Conservation (phyloP, 2,329 filamentous ascomycete genomes). For the Gyromitra esculenta region DNA sequence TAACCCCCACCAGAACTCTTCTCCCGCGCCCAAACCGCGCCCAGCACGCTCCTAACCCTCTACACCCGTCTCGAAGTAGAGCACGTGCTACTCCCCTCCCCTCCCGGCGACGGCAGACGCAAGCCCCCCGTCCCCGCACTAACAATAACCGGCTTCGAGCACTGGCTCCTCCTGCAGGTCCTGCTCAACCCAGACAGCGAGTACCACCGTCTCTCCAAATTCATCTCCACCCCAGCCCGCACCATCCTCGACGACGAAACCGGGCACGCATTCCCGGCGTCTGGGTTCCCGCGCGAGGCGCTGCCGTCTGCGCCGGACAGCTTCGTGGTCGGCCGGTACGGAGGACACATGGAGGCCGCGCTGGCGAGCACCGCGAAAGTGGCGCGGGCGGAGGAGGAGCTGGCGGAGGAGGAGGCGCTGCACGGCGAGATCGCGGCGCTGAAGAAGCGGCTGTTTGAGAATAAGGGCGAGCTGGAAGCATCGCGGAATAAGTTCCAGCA, state of each 20-base stretch:
- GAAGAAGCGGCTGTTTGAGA: constrained; percentile 17
- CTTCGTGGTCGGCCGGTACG: constrained; percentile 30
- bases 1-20: constrained; percentile 43
- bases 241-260: constrained; percentile 20
- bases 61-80: constrained; percentile 41
- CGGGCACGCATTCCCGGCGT: not conserved
- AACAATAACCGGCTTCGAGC: constrained; percentile 47
- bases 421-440: constrained; percentile 1
- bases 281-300: constrained; percentile 35
- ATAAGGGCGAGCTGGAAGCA: not conserved
- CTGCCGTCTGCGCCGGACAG: constrained; percentile 24
- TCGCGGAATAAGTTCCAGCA: not conserved
- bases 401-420: constrained; percentile 26
- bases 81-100: constrained; percentile 42
- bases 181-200: constrained; percentile 46
- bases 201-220: constrained; percentile 18
- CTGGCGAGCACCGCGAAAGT: not conserved
- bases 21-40: constrained; percentile 37
- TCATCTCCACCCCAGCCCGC: constrained; percentile 14
- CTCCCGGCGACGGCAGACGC: constrained; percentile 35
- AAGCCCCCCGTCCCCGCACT: constrained; percentile 39
- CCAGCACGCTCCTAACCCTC: constrained; percentile 24
- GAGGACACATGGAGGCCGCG: constrained; percentile 33
- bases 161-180: constrained; percentile 47
- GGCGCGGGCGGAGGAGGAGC: not conserved